Evolutionary conservation across 73 alveolate species (phyloP), one percentile per base, ranked within the genome.

Genomic region (Symbiodinium pilosum): DNA sequence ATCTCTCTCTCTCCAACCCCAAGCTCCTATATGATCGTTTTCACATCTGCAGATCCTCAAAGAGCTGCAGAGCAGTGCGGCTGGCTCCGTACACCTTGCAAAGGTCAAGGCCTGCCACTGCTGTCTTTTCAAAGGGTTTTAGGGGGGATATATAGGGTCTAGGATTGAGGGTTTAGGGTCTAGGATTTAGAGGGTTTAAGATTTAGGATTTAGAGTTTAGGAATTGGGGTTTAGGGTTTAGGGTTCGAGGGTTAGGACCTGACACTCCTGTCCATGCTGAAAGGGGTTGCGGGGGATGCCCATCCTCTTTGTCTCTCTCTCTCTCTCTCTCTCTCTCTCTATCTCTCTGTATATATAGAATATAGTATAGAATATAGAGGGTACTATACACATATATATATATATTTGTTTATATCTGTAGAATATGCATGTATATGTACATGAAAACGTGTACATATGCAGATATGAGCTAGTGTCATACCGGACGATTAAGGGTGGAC

Each of bases 31-130:
- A n/a, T n/a, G n/a, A n/a, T n/a, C n/a, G n/a, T n/a, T n/a, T n/a
- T n/a, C n/a, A n/a, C n/a, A n/a, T n/a, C n/a, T n/a, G n/a, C 87
- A 91, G 96, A 68, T 91, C 88, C 44, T 92, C 36, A 52, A 64
- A 39, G 98, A 92, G 21, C 86, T 92, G 42, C 92, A 92, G 84
- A 92, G 68, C 98, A 47, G 92, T 84, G 84, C 98, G 20, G 28
- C 92, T 18, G 98, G 98, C 56, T 92, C 98, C 32, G 98, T 92
- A 81, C 98, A 92, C 44, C 85, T 92, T 77, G 98, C 98, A 41
- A 92, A 77, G 84, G 64, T 92, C 88, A 91, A 91, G 77, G 96
- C 96, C 16, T 85, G 85, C n/a, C n/a, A n/a, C n/a, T n/a, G n/a
- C n/a, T n/a, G n/a, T n/a, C n/a, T n/a, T n/a, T n/a, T n/a, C 56